These are phyloP conservation scores for Sphaerostilbella broomeana DNA, from an alignment of 2,329 filamentous ascomycete species.

Conservation along the genomic window DNA sequence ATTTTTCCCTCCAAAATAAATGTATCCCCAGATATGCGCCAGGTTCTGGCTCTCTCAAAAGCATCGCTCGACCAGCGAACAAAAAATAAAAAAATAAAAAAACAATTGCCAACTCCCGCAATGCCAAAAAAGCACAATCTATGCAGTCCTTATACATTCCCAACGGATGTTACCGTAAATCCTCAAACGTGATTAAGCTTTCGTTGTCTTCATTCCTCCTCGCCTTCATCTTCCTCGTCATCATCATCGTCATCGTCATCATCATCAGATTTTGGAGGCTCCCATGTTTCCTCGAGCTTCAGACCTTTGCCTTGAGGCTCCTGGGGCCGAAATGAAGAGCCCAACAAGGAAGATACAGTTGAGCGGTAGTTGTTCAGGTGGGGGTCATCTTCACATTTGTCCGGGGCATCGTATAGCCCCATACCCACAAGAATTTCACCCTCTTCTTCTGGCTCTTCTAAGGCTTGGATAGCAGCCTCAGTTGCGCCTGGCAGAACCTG, in stretches of 20 bases:
- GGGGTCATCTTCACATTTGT: conserved; percentile 44
- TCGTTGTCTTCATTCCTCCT: no score
- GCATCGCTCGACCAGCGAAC: no score
- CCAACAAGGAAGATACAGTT: conserved; percentile 49
- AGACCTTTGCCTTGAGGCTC: conserved; percentile 62
- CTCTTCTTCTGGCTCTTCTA: conserved; percentile 49
- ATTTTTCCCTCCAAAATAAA: no score
- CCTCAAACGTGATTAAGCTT: no score
- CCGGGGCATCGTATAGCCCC: conserved; percentile 71
- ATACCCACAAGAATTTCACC: conserved; percentile 75
- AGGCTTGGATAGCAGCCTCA: conserved; percentile 43
- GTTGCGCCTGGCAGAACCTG: conserved; percentile 40
- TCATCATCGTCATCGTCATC: conserved; percentile 47
- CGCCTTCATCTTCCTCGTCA: conserved; percentile 33
- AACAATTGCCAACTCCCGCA: no score
- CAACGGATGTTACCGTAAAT: no score
- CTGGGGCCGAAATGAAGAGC: conserved; percentile 37
- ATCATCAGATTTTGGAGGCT: conserved; percentile 58
- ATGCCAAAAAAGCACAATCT: no score
- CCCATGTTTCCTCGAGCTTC: conserved; percentile 77
- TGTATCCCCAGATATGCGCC: no score
- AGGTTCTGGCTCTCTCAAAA: no score
- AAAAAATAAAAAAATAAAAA: no score
- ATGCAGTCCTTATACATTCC: no score
- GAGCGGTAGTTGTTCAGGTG: conserved; percentile 49